Conservation (phyloP, 2,329 filamentous ascomycete genomes). For the Colletotrichum tabaci region DNA sequence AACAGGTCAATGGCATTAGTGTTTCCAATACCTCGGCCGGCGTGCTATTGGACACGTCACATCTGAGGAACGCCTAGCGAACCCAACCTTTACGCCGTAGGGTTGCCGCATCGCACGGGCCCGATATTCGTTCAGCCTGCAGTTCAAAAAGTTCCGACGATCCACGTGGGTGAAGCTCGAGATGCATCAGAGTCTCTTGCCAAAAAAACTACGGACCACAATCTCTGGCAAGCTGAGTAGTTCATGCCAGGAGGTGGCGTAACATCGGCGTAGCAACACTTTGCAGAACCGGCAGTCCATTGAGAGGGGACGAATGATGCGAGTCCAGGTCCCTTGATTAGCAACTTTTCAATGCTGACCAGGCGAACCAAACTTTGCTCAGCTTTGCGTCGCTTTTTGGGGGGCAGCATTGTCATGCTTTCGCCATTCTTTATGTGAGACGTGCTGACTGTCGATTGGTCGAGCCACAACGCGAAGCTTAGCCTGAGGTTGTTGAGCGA, state of each 20-base stretch:
- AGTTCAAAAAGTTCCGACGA: conserved; percentile 2
- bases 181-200: not conserved
- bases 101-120: not conserved
- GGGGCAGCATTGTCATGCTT: conserved; percentile 7
- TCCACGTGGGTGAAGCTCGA: not conserved
- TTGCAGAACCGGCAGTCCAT: not conserved
- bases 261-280: not conserved
- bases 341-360: conserved; percentile 8
- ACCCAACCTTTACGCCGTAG: no score
- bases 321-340: not conserved
- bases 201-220: not conserved
- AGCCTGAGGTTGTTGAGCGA: not conserved
- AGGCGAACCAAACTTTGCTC: conserved; percentile 20
- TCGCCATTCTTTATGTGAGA: not conserved
- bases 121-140: not conserved
- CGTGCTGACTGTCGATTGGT: conserved; percentile 3
- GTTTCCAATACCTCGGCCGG: not conserved
- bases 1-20: conserved; percentile 7
- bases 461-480: not conserved
- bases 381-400: not conserved
- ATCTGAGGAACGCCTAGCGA: not conserved
- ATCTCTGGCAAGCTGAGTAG: not conserved
- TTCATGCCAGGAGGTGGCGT: conserved; percentile 11
- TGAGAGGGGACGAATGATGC: not conserved
- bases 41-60: not conserved